These are phyloP conservation scores for Vigna mungo DNA, from an alignment of 306 rosid genomes.

Conservation along the genomic window DNA sequence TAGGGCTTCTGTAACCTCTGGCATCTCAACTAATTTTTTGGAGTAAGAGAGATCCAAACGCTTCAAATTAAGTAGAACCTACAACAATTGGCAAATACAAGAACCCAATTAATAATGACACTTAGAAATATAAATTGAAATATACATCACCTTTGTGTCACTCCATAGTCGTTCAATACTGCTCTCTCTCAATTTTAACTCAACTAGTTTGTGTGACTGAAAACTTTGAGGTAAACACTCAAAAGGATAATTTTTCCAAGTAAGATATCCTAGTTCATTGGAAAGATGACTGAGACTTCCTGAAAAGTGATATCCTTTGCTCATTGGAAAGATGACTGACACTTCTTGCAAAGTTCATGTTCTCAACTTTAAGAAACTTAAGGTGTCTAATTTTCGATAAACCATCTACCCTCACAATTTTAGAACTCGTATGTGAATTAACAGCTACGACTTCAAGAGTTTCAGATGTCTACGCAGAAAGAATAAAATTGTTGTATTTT, in stretches of 20 bases:
- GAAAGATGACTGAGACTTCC: not conserved
- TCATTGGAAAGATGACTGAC: not conserved
- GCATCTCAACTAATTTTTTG: not conserved
- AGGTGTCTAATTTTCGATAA: constrained; percentile 16
- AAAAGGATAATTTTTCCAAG: not conserved
- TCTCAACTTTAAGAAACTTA: not conserved
- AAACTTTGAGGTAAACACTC: not conserved
- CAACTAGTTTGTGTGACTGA: not conserved
- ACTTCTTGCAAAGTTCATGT: too few species aligned
- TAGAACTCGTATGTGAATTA: too few species aligned
- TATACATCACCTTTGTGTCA: too few species aligned
- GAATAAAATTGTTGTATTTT: not conserved
- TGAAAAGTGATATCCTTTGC: not conserved
- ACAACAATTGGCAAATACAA: too few species aligned
- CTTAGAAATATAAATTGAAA: too few species aligned
- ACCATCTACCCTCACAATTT: not conserved
- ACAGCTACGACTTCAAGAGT: constrained; percentile 16
- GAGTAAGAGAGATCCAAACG: too few species aligned
- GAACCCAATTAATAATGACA: too few species aligned
- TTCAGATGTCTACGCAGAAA: not conserved
- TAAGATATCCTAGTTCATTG: not conserved
- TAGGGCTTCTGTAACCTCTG: not conserved
- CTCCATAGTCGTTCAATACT: too few species aligned
- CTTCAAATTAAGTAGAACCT: too few species aligned
- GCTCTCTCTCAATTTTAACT: too few species aligned